Conservation (phyloP, 2,329 filamentous ascomycete species). For the Verticillium isaacii region DNA sequence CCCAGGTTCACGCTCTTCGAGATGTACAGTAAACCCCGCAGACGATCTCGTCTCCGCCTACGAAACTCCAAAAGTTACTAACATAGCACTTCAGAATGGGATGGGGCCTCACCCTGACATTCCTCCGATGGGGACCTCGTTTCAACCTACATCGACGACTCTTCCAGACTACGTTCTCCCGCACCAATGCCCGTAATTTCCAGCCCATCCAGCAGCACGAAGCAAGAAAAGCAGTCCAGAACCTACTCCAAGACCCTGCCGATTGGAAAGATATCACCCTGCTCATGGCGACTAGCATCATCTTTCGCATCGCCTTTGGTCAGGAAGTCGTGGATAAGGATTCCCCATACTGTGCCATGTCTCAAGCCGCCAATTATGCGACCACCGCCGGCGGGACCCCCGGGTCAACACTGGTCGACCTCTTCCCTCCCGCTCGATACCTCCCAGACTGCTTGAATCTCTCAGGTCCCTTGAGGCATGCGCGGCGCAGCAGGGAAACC, state of each 20-base stretch:
- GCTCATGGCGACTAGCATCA: slow-evolving; percentile 19
- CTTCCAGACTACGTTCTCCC: slow-evolving; percentile 37
- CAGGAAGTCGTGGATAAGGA: slow-evolving; percentile 15
- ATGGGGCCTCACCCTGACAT: slow-evolving; percentile 41
- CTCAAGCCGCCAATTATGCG: slow-evolving; percentile 15
- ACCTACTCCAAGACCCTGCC: slow-evolving; percentile 13
- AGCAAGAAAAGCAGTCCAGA: slow-evolving; percentile 20
- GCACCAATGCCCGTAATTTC: slow-evolving; percentile 28
- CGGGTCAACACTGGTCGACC: slow-evolving; percentile 37
- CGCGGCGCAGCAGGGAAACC: slow-evolving; percentile 21
- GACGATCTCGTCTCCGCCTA: neutral
- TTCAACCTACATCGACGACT: slow-evolving; percentile 39
- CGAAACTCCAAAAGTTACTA: neutral
- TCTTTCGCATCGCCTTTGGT: slow-evolving; percentile 19
- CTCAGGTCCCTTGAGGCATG: slow-evolving; percentile 16
- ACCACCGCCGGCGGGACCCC: slow-evolving; percentile 24
- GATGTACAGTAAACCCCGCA: slow-evolving; percentile 13
- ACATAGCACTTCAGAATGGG: slow-evolving; percentile 27
- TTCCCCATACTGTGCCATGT: slow-evolving; percentile 20
- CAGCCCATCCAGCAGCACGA: slow-evolving; percentile 25
- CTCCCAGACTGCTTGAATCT: slow-evolving; percentile 30
- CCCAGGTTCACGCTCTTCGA: slow-evolving; percentile 39
- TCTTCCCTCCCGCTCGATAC: slow-evolving; percentile 38
- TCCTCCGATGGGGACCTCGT: slow-evolving; percentile 33
- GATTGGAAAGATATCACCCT: slow-evolving; percentile 18